These are phyloP conservation scores for Quercus aquifolioides DNA, from an alignment of 306 rosid genomes.

Conservation along the genomic window DNA sequence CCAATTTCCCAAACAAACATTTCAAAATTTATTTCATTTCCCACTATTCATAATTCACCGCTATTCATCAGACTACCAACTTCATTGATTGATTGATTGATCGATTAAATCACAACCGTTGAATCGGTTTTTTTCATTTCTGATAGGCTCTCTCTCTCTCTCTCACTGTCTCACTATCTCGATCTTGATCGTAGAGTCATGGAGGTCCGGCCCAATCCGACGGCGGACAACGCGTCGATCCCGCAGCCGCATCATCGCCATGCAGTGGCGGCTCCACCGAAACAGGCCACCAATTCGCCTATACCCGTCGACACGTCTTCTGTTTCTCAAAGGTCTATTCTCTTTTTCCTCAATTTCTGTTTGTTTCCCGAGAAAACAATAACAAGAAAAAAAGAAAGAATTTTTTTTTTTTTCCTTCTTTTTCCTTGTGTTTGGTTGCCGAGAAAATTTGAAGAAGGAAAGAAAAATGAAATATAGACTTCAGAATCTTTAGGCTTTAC, in stretches of 20 bases:
- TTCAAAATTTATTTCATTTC: no score
- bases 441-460: neutral
- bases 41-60: no score
- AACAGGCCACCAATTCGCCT: constrained; percentile 49
- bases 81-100: no score
- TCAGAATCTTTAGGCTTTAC: neutral
- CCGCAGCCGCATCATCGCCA: constrained; percentile 42
- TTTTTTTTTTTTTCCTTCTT: neutral
- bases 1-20: no score
- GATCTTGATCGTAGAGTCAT: no score
- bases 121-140: no score
- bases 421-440: neutral
- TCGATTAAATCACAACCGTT: no score
- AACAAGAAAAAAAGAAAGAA: neutral
- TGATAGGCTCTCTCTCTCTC: no score
- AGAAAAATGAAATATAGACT: neutral
- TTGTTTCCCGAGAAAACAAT: constrained; percentile 17
- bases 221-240: constrained; percentile 55
- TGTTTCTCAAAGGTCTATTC: constrained; percentile 66
- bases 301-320: constrained; percentile 62
- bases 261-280: constrained; percentile 29
- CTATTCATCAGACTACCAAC: no score
- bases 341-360: constrained; percentile 5
- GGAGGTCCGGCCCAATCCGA: constrained; percentile 72
- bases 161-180: no score